These are phyloP conservation scores for Narthecium ossifragum DNA, from an alignment of 106 monocot genomes.

Conservation along the genomic window DNA sequence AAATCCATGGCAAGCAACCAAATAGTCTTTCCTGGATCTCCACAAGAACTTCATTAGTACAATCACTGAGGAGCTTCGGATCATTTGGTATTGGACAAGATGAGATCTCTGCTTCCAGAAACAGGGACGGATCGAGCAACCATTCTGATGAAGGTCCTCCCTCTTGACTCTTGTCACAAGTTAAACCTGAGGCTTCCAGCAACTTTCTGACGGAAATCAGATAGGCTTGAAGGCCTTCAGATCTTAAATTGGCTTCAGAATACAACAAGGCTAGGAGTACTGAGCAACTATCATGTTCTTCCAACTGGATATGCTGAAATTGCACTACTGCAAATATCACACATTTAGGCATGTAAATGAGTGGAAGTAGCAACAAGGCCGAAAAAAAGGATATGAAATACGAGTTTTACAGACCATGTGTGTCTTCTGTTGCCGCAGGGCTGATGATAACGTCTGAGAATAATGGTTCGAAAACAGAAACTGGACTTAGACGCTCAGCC, in stretches of 20 bases:
- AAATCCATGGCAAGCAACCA: conserved; percentile 9
- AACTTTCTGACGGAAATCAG: conserved; percentile 20
- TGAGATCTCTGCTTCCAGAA: conserved; percentile 18
- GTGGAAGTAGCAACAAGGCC: too few species aligned
- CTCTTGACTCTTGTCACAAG: conserved; percentile 11
- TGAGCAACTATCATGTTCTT: background rate
- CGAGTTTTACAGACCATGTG: too few species aligned
- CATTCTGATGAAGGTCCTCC: conserved; percentile 18
- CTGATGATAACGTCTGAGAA: background rate
- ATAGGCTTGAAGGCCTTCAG: conserved; percentile 15
- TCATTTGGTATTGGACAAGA: conserved; percentile 6
- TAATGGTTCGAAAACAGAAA: conserved; percentile 12
- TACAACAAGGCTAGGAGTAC: too few species aligned
- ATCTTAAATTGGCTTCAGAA: conserved; percentile 4
- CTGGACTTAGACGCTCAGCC: background rate
- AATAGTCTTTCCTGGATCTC: conserved; percentile 22
- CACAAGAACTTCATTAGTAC: background rate
- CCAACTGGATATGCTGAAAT: too few species aligned
- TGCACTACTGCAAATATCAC: too few species aligned
- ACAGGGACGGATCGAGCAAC: conserved; percentile 27
- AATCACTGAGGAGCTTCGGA: conserved; percentile 18
- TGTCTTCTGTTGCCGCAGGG: background rate
- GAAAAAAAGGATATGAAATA: too few species aligned
- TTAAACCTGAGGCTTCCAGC: conserved; percentile 24
- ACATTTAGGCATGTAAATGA: too few species aligned